These are phyloP conservation scores for Salvia sclarea DNA, from an alignment of 305 asterid genomes.

Conservation along the genomic window DNA sequence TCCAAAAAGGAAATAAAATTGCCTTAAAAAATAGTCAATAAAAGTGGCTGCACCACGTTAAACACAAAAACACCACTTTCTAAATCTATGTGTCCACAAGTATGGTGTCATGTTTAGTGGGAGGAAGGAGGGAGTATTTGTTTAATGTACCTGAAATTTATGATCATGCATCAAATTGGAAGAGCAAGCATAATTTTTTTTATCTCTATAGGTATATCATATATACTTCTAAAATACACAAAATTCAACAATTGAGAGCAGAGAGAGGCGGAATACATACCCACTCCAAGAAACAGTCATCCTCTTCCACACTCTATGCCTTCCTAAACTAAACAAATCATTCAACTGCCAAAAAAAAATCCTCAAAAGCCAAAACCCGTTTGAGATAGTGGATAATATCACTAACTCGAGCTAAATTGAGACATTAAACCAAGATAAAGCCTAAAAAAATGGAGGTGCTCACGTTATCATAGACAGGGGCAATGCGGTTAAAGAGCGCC, in stretches of 20 bases:
- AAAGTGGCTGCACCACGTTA: no score
- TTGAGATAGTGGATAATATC: conserved; percentile 4
- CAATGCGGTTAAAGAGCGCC: conserved; percentile 75
- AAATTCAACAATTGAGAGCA: background rate
- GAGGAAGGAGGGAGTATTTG: no score
- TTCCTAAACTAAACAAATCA: conserved; percentile 71
- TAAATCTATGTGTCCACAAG: no score
- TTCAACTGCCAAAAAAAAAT: conserved; percentile 52
- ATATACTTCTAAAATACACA: background rate
- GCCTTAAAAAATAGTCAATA: no score
- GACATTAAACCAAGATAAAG: conserved; percentile 9
- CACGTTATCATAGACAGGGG: conserved; percentile 86
- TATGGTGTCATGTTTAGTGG: no score
- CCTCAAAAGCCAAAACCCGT: conserved; percentile 12
- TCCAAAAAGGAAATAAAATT: no score
- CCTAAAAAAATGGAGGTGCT: conserved; percentile 24
- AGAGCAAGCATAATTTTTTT: background rate
- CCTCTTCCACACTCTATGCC: conserved; percentile 85
- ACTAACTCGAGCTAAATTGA: conserved; percentile 26
- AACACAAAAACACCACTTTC: no score
- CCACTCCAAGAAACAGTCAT: conserved; percentile 90
- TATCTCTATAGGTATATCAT: background rate
- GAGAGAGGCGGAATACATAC: conserved; percentile 33
- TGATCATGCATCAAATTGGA: background rate
- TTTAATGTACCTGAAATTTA: background rate